A percentile compares a stretch with the other conserved stretches of the same genome.
These are phyloP conservation scores for Mycena chlorophos DNA, from an alignment of 768 basidiomycete species.

Conservation along the genomic window DNA sequence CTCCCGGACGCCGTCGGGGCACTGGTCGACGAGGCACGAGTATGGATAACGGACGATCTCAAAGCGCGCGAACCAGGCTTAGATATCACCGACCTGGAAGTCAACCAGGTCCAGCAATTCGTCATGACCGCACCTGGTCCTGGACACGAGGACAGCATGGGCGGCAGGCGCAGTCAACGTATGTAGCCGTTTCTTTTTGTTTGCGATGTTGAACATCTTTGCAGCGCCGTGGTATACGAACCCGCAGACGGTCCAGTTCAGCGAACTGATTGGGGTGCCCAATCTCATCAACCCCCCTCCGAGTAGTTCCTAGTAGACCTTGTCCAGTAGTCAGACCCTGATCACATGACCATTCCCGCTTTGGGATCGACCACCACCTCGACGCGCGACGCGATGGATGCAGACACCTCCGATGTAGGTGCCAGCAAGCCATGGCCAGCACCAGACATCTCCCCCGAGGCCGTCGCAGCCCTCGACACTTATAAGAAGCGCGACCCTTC, in stretches of 20 bases:
- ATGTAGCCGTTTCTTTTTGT: slow-evolving; percentile 23
- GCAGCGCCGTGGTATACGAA: slow-evolving; percentile 81
- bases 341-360: too few species aligned
- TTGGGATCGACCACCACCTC: too few species aligned
- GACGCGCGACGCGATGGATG: too few species aligned
- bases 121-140: slow-evolving; percentile 64
- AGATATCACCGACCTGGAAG: slow-evolving; percentile 33
- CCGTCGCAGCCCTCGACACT: slow-evolving; percentile 71
- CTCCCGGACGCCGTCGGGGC: slow-evolving; percentile 51
- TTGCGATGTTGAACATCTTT: slow-evolving; percentile 9
- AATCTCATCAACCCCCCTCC: slow-evolving; percentile 51
- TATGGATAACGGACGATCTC: slow-evolving; percentile 71
- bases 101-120: slow-evolving; percentile 67
- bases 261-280: slow-evolving; percentile 71
- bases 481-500: slow-evolving; percentile 86
- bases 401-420: background rate
- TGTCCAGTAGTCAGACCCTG: too few species aligned
- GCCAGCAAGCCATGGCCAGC: background rate
- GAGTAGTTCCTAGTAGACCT: too few species aligned
- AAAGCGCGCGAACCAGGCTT: slow-evolving; percentile 25
- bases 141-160: slow-evolving; percentile 36
- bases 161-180: slow-evolving; percentile 32
- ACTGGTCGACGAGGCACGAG: slow-evolving; percentile 60
- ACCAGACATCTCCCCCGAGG: slow-evolving; percentile 43
- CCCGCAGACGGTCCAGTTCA: slow-evolving; percentile 88